Conservation (phyloP, 805 yeast species). For the Lipomyces sp. region DNA sequence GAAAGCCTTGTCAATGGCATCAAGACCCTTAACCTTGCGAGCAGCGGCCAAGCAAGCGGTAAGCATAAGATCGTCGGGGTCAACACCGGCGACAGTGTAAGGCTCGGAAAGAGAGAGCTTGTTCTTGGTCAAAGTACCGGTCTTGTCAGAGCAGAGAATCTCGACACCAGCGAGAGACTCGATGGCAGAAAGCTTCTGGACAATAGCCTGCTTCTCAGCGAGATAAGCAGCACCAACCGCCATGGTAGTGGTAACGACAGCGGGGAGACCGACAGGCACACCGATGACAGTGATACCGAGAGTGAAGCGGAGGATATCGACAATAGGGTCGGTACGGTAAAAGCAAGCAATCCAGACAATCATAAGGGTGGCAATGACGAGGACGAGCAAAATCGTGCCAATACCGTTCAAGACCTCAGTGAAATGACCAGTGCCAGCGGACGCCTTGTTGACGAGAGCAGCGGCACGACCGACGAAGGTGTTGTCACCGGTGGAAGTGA, state of each 20-base stretch:
- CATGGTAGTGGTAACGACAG: conserved; percentile 98
- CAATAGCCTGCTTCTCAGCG: conserved; percentile 96
- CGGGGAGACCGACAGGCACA: conserved; percentile 98
- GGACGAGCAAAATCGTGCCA: conserved; percentile 85
- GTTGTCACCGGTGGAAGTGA: conserved; percentile 92
- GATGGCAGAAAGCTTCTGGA: conserved; percentile 92
- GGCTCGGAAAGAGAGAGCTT: conserved; percentile 94
- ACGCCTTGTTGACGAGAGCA: conserved; percentile 90
- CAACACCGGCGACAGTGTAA: conserved; percentile 96
- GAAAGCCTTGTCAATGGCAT: conserved; percentile 96
- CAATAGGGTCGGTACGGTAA: conserved; percentile 88
- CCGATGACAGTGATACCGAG: conserved; percentile 95
- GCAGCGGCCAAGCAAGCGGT: conserved; percentile 98
- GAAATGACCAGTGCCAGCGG: conserved; percentile 92
- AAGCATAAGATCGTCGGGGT: conserved; percentile 91
- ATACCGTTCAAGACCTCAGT: conserved; percentile 97
- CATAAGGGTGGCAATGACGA: conserved; percentile 81
- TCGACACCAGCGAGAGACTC: conserved; percentile 98
- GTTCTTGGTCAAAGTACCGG: conserved; percentile 97
- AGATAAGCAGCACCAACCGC: conserved; percentile 99
- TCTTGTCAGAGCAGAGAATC: conserved; percentile 95
- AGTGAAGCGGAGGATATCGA: conserved; percentile 84
- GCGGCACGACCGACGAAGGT: conserved; percentile 98
- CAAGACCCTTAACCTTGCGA: conserved; percentile 96
- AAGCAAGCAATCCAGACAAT: conserved; percentile 90